Conservation (phyloP, 495 filamentous ascomycete genomes). For the Coniosporium apollinis region DNA sequence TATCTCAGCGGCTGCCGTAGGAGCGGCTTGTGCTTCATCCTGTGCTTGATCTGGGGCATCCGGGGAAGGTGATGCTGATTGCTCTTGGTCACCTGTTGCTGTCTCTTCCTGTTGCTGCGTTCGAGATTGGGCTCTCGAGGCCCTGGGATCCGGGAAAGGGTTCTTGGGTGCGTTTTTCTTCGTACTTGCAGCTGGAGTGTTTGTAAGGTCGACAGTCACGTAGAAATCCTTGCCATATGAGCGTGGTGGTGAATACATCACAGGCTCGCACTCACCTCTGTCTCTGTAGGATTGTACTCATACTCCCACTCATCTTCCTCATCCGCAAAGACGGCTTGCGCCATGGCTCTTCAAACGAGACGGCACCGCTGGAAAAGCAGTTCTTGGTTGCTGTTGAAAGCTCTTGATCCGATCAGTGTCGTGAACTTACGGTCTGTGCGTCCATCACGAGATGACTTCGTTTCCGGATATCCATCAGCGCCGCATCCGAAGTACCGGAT, state of each 20-base stretch:
- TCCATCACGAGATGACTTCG: not conserved
- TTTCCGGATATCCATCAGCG: not conserved
- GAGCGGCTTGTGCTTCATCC: not conserved
- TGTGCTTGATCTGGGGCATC: not conserved
- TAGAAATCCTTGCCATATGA: slow-evolving; percentile 17
- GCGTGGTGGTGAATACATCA: not conserved
- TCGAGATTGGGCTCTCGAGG: not conserved
- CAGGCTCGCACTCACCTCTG: slow-evolving; percentile 27
- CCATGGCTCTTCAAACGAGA: not conserved
- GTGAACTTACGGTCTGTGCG: no score
- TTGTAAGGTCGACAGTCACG: slow-evolving; percentile 22
- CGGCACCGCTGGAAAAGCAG: not conserved
- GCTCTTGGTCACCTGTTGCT: not conserved
- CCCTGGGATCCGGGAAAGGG: no score
- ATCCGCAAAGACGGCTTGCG: not conserved
- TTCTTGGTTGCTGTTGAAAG: not conserved
- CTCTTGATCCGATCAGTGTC: no score
- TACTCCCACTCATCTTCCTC: slow-evolving; percentile 47
- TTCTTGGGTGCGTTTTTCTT: not conserved
- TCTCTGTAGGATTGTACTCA: slow-evolving; percentile 41
- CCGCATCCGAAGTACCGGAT: no score
- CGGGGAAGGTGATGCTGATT: not conserved
- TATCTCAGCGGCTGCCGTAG: not conserved
- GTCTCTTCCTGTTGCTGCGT: not conserved
- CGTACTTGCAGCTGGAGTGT: slow-evolving; percentile 2